Evolutionary conservation across 2,329 filamentous ascomycete genomes (phyloP), one percentile per base, ranked within the genome.

Genomic region (Fusarium pseudoanthophilum): DNA sequence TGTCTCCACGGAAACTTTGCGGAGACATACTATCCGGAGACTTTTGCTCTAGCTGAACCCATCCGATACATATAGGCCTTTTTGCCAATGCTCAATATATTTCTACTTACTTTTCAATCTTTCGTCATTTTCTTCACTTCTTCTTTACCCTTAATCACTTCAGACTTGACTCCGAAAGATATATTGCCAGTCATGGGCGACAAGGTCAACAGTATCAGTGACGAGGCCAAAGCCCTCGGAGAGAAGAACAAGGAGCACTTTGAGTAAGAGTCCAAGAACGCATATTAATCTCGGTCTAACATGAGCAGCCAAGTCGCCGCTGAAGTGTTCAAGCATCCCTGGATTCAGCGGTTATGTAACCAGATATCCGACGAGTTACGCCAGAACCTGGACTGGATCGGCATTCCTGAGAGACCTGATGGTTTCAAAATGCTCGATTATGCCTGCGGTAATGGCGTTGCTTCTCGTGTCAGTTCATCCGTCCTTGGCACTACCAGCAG

Each of bases 61-160:
- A 8, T 11, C 28, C 30, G 6, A 16, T 1, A 8, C 36, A 52
- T 36, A 36, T 6, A 26, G 7, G 18, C 30, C 8, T 11, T 5
- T 26, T 26, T 3, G 6, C 18, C 13, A 11, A 11, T 2, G 4
- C 3, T 2, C 4, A 11, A 26, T 26, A 0, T 4, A 0, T 15
- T 11, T 15, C 7, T 8, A 6, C 6, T 26, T 11, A 4, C 8
- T 4, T 2, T 24, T 15, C 4, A 20, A 15, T 15, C n/a, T 2
- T 2, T 8, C 13, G 5, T 36, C 10, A 21, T 15, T 26, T 6
- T 15, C 2, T 24, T 26, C 3, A 15, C 16, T 8, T 8, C 9
- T 1, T 4, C 2, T 1, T 8, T 7, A 11, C 13, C n/a, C 15
- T 11, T 4, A 15, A 36, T 2, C n/a, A 15, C 16, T 15, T 15